Percentiles rank a stretch among this genome's conserved stretches.
Evolutionary conservation across 495 filamentous ascomycete species (phyloP).

Genomic region (Penicillium coprophilum): DNA sequence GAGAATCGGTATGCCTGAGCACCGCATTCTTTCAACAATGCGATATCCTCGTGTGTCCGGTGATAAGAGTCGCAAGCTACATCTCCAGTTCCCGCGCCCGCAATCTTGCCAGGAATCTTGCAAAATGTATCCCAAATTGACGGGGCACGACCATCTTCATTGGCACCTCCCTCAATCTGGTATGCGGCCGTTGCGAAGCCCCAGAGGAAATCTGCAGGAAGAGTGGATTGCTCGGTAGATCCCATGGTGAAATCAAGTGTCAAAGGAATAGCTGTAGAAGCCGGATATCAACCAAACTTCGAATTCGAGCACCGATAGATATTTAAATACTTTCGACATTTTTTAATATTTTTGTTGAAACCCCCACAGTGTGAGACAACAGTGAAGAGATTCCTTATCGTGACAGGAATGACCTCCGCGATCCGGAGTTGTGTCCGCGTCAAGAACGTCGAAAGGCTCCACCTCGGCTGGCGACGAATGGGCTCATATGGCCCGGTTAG

Average conservation of each 20-base stretch:
- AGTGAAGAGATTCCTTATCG: slow-evolving; percentile 26
- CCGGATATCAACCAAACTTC: not conserved
- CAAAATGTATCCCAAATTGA: slow-evolving; percentile 81
- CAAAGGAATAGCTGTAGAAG: slow-evolving; percentile 31
- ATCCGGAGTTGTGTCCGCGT: slow-evolving; percentile 61
- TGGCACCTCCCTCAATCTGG: slow-evolving; percentile 70
- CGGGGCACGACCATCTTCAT: slow-evolving; percentile 67
- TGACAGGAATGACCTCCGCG: slow-evolving; percentile 39
- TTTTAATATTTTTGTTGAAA: slow-evolving; percentile 13
- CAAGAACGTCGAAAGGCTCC: slow-evolving; percentile 26
- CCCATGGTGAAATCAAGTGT: slow-evolving; percentile 29
- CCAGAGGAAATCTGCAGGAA: slow-evolving; percentile 77
- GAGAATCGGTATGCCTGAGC: slow-evolving; percentile 73
- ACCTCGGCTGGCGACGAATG: slow-evolving; percentile 9
- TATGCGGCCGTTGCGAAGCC: slow-evolving; percentile 81
- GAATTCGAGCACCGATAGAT: slow-evolving; percentile 3
- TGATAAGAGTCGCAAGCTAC: slow-evolving; percentile 78
- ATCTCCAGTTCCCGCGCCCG: slow-evolving; percentile 64
- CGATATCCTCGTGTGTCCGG: slow-evolving; percentile 70
- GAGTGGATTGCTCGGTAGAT: slow-evolving; percentile 36
- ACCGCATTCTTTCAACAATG: slow-evolving; percentile 62
- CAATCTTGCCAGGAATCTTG: slow-evolving; percentile 70
- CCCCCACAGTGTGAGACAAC: not conserved
- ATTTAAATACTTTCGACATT: slow-evolving; percentile 9
- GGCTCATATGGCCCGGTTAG: slow-evolving; percentile 18